These are phyloP conservation scores for Sporormia fimetaria DNA, from an alignment of 495 filamentous ascomycete genomes.

Conservation along the genomic window DNA sequence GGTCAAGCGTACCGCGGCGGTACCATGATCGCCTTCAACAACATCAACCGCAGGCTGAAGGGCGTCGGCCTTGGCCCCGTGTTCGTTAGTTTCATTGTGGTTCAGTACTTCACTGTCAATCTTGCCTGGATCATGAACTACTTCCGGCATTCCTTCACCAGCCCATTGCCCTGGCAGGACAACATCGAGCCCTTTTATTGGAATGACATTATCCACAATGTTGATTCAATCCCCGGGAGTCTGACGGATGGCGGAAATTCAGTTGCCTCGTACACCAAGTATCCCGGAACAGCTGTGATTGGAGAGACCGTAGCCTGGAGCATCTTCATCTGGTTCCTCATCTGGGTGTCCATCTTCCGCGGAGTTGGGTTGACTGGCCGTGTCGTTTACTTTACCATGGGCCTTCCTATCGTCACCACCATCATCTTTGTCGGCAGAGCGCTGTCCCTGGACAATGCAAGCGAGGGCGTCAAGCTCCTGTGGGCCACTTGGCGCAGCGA, in stretches of 20 bases:
- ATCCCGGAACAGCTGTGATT: constrained; percentile 22
- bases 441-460: constrained; percentile 31
- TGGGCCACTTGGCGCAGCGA: constrained; percentile 11
- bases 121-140: constrained; percentile 38
- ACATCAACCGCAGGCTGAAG: constrained; percentile 31
- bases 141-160: constrained; percentile 34
- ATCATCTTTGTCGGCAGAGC: constrained; percentile 34
- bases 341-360: constrained; percentile 35
- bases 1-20: constrained; percentile 37
- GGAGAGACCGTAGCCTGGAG: constrained; percentile 36
- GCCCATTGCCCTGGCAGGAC: constrained; percentile 33
- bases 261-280: constrained; percentile 21
- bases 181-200: constrained; percentile 34
- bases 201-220: constrained; percentile 27
- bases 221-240: constrained; percentile 26
- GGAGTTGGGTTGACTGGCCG: constrained; percentile 35
- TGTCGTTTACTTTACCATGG: constrained; percentile 38
- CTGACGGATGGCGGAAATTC: neutral
- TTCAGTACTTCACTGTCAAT: constrained; percentile 33
- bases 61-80: constrained; percentile 32
- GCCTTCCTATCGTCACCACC: constrained; percentile 34
- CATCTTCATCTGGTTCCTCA: constrained; percentile 34
- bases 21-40: constrained; percentile 34
- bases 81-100: constrained; percentile 33
- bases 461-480: constrained; percentile 28